Percentiles rank a stretch among this genome's conserved stretches.
Evolutionary conservation across 2,329 filamentous ascomycete genomes (phyloP).

Genomic region (Nannizzia gypsea): DNA sequence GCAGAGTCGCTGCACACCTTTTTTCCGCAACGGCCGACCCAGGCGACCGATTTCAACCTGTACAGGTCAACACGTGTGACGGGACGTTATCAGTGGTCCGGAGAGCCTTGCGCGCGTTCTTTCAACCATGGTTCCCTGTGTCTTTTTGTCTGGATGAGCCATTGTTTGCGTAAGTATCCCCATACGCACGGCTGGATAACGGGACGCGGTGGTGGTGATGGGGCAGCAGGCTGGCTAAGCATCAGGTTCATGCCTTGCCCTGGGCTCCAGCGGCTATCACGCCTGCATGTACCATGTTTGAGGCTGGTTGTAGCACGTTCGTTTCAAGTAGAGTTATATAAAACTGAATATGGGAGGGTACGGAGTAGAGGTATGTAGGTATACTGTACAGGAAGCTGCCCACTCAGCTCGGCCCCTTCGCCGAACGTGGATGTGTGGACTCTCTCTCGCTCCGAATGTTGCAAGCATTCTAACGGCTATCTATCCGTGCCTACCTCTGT

Average conservation of each 20-base stretch:
- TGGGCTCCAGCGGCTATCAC: conserved; percentile 2
- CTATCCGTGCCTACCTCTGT: too few relatives aligned
- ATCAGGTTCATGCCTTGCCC: neutral
- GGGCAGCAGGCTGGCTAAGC: neutral
- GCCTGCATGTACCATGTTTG: neutral
- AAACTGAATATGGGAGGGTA: too few relatives aligned
- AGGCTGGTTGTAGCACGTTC: neutral
- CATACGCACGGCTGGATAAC: neutral
- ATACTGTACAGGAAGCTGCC: too few relatives aligned
- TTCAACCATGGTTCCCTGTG: neutral
- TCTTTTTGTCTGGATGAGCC: neutral
- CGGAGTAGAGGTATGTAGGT: neutral
- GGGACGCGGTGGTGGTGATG: too few relatives aligned
- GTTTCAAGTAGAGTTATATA: neutral
- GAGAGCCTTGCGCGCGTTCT: neutral
- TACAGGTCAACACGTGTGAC: neutral
- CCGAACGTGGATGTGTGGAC: neutral
- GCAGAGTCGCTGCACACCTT: neutral
- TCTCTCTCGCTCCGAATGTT: neutral
- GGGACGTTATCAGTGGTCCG: neutral
- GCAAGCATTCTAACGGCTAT: neutral
- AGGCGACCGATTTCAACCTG: neutral
- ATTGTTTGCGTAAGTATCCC: neutral
- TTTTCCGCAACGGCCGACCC: neutral
- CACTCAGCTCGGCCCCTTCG: neutral